Conservation (phyloP, 306 rosid genomes). For the Acacia crassicarpa region DNA sequence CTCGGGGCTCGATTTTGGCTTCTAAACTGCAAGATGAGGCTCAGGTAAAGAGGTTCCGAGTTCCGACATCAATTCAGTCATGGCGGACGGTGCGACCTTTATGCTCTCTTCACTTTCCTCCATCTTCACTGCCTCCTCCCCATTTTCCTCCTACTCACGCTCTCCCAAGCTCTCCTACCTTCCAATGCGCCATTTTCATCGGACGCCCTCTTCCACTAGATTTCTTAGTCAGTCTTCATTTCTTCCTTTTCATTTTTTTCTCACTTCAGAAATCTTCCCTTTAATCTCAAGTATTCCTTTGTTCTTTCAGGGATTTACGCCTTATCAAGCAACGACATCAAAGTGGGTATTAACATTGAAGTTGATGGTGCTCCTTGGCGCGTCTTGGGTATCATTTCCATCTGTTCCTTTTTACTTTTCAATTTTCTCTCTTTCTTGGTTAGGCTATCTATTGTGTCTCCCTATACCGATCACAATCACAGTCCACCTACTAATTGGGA, state of each 20-base stretch:
- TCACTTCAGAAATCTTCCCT: background rate
- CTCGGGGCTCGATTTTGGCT: background rate
- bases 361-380: slow-evolving; percentile 97
- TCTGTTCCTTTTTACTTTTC: background rate
- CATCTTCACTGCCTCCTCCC: slow-evolving; percentile 34
- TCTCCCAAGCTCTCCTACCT: slow-evolving; percentile 44
- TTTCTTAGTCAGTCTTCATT: slow-evolving; percentile 50
- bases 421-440: background rate
- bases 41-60: background rate
- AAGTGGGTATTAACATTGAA: slow-evolving; percentile 78
- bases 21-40: background rate
- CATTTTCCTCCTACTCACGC: slow-evolving; percentile 22
- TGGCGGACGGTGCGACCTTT: slow-evolving; percentile 63
- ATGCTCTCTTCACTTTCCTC: slow-evolving; percentile 50
- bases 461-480: background rate
- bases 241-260: background rate
- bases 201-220: slow-evolving; percentile 33
- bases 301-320: slow-evolving; percentile 66
- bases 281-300: background rate
- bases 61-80: background rate
- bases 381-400: slow-evolving; percentile 52
- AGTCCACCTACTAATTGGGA: background rate
- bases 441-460: background rate
- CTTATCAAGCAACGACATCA: slow-evolving; percentile 84
- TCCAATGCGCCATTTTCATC: slow-evolving; percentile 33